Evolutionary conservation across 176 grass and related monocot genomes (phyloP), one percentile per base, ranked within the genome.

Genomic region (Eragrostis nindensis): DNA sequence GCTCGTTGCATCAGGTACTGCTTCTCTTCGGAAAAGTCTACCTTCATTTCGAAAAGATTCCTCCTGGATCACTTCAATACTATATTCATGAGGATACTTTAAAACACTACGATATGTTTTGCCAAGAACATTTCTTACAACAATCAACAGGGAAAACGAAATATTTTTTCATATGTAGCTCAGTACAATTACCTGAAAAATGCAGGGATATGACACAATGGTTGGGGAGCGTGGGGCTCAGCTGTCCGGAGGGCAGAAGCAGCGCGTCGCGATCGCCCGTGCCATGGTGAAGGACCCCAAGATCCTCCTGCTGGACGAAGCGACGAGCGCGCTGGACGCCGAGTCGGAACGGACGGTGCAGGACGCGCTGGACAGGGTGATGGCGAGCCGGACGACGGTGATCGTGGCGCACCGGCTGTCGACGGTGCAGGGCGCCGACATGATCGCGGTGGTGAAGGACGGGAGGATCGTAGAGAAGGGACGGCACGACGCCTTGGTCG

Each of bases 231-330:
- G 92, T 7, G 92, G 92, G 32, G 71, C 86, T 27, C 92, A 94
- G 60, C 19, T 94, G n/a, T 94, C 92, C 10, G 92, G 89, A 25
- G 92, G 92, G 8, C 92, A 94, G 81, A 94, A 91, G 49, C 92
- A 94, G 59, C 89, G 92, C 0, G 77, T 94, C 1, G 89, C 92
- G 1, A 87, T 94, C 7, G 86, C 86, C 4, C 89, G 92, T 0
- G 89, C 92, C 70, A 94, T 94, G 12, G 47, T 94, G 16, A 94
- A 87, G 57, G 77, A 94, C 2, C 92, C 92, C 19, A 91, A 70
- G 65, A 91, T 94, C 42, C 71, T 94, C 6, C 63, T 91, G 6
- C 80, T 94, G 3, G 92, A 94, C 42, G 92, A 94, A 82, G 89
- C 92, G 8, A 94, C 89, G 0, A 94, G 92, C 55, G 92, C 92